Percentiles rank a stretch among this genome's conserved stretches.
Evolutionary conservation across 108 stramenopile genomes (phyloP).

Genomic region (Nannochloropsis granulata): DNA sequence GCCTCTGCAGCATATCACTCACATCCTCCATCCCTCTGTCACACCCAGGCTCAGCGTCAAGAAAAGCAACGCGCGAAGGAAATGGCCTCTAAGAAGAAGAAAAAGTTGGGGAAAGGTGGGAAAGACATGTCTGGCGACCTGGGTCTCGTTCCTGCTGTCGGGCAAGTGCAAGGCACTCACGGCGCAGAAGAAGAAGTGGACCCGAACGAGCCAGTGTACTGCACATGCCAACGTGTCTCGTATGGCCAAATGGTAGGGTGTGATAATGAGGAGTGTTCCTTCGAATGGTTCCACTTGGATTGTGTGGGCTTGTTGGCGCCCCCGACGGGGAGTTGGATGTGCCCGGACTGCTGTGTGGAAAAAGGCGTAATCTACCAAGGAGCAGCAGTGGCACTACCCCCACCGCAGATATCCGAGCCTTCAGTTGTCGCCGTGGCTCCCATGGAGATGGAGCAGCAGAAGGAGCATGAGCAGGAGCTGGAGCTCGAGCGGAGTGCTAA

Average conservation of each 20-base stretch:
- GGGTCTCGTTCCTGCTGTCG: not conserved
- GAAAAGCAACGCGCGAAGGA: not conserved
- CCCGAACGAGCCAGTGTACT: slow-evolving; percentile 12
- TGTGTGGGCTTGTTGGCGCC: slow-evolving; percentile 4
- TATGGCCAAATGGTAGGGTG: slow-evolving; percentile 14
- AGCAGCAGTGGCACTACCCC: not conserved
- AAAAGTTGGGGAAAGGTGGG: not conserved
- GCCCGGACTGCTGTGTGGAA: not conserved
- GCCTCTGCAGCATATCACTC: too few species aligned
- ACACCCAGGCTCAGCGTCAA: not conserved
- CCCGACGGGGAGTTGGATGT: not conserved
- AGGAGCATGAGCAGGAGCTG: not conserved
- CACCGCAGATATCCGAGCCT: not conserved
- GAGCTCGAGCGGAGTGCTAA: not conserved
- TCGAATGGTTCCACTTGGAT: slow-evolving; percentile 21
- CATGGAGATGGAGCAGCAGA: not conserved
- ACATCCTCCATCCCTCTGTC: too few species aligned
- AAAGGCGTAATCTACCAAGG: not conserved
- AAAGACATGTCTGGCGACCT: not conserved
- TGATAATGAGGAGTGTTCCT: slow-evolving; percentile 4
- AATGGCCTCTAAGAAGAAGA: not conserved
- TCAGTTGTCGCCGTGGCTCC: too few species aligned
- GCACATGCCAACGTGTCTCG: slow-evolving; percentile 1
- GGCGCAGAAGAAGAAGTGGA: not conserved
- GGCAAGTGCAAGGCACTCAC: not conserved